Evolutionary conservation across 495 filamentous ascomycete species (phyloP).

Genomic region (Tuber calosporum): DNA sequence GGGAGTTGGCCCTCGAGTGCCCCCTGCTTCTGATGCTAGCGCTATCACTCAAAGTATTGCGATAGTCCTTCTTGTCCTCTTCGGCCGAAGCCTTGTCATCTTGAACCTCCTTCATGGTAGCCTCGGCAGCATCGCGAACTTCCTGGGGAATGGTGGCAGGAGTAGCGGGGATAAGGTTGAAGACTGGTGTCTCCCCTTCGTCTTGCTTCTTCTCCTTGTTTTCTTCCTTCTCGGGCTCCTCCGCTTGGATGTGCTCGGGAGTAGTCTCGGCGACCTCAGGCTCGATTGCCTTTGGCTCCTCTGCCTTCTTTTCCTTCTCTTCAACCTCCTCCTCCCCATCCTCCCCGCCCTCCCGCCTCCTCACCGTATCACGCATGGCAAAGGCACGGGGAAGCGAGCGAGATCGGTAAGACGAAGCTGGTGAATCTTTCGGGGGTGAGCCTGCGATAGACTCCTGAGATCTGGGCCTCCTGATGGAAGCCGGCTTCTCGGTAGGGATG

Average conservation of each 20-base stretch:
- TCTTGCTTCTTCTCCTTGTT: constrained; percentile 13
- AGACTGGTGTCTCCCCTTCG: constrained; percentile 8
- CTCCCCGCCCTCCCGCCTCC: constrained; percentile 2
- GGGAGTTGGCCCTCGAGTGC: constrained; percentile 9
- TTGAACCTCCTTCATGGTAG: constrained; percentile 20
- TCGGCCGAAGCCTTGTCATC: constrained; percentile 8
- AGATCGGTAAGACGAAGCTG: constrained; percentile 4
- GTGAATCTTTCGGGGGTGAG: constrained; percentile 3
- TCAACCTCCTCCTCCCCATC: constrained; percentile 9
- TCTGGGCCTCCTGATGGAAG: constrained; percentile 1
- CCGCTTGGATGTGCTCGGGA: constrained; percentile 8
- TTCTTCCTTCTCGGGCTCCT: constrained; percentile 19
- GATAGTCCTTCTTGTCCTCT: constrained; percentile 9
- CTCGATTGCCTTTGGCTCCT: constrained; percentile 8
- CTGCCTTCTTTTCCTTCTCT: constrained; percentile 13
- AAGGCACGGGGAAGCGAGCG: constrained; percentile 12
- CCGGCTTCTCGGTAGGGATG: neutral
- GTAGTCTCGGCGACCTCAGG: constrained; percentile 3
- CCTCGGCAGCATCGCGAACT: constrained; percentile 21
- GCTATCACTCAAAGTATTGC: constrained; percentile 4
- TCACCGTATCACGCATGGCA: constrained; percentile 3
- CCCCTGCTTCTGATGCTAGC: neutral
- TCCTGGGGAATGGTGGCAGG: constrained; percentile 18
- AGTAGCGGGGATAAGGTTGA: constrained; percentile 30
- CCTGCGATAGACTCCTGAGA: constrained; percentile 1